Percentiles rank a stretch among this genome's conserved stretches.
Conservation (phyloP, 331 rosid genomes). For the Phaseolus coccineus region DNA sequence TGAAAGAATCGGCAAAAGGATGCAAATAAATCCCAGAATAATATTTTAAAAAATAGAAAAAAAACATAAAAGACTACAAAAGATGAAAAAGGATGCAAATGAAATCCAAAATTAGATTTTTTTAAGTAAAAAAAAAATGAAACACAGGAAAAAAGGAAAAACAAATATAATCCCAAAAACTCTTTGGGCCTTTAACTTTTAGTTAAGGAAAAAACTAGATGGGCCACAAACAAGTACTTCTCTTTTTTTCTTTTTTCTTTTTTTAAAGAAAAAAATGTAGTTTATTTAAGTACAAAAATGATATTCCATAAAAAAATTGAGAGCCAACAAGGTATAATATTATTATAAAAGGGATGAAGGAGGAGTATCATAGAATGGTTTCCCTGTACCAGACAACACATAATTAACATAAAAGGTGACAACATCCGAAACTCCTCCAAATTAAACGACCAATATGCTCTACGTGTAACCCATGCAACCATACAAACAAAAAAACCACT, state of each 20-base stretch:
- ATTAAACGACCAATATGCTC: neutral
- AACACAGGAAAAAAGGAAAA: too few relatives aligned
- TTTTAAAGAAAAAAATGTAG: too few relatives aligned
- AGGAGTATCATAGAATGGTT: neutral
- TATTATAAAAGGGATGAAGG: neutral
- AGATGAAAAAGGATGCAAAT: too few relatives aligned
- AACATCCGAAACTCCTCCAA: neutral
- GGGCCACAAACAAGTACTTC: neutral
- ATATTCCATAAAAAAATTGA: neutral
- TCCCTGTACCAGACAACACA: constrained; percentile 9
- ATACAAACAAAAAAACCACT: too few relatives aligned
- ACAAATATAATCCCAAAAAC: too few relatives aligned
- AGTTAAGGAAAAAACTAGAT: neutral
- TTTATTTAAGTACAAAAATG: neutral
- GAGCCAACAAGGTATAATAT: neutral
- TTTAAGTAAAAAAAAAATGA: too few relatives aligned
- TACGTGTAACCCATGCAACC: constrained; percentile 34
- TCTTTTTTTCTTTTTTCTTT: too few relatives aligned
- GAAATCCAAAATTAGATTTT: too few relatives aligned
- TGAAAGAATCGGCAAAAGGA: too few relatives aligned
- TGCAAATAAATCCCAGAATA: too few relatives aligned
- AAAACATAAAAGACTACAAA: too few relatives aligned
- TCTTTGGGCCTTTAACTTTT: neutral
- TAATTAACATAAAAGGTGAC: neutral
- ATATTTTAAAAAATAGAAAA: too few relatives aligned